Evolutionary conservation across 176 grass and related monocot species (phyloP).

Genomic region (Cocos nucifera): DNA sequence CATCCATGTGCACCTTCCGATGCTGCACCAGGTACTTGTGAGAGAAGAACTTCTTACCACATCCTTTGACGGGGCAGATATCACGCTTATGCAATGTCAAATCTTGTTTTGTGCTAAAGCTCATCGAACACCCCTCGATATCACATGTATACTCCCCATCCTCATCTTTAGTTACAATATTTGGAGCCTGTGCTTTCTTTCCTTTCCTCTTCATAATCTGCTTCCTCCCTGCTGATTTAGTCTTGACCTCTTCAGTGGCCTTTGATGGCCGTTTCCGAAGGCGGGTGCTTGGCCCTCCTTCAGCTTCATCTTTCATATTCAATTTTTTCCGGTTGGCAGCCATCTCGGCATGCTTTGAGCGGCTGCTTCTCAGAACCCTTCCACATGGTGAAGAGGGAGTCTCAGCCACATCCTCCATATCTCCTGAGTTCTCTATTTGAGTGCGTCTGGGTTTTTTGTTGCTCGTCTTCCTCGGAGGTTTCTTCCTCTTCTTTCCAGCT

Average conservation of each 20-base stretch:
- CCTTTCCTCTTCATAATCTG: conserved; percentile 36
- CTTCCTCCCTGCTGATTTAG: conserved; percentile 33
- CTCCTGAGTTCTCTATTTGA: conserved; percentile 14
- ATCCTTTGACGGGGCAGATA: conserved; percentile 88
- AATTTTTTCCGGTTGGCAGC: not conserved
- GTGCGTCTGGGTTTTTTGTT: conserved; percentile 31
- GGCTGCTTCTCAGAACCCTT: conserved; percentile 5
- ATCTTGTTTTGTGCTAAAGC: conserved; percentile 73
- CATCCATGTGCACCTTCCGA: conserved; percentile 90
- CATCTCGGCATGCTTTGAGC: conserved; percentile 1
- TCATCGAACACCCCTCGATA: conserved; percentile 88
- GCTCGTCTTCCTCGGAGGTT: conserved; percentile 27
- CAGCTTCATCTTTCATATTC: conserved; percentile 31
- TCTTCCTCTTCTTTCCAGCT: conserved; percentile 36
- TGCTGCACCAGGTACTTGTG: conserved; percentile 97
- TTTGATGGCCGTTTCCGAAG: conserved; percentile 23
- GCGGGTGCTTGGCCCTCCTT: conserved; percentile 19
- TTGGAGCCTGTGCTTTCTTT: conserved; percentile 28
- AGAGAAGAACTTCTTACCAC: conserved; percentile 93
- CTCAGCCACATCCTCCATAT: conserved; percentile 7
- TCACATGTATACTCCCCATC: conserved; percentile 55
- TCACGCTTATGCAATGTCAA: conserved; percentile 74
- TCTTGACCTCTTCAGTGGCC: conserved; percentile 24
- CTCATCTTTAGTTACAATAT: conserved; percentile 26
- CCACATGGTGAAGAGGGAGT: not conserved